These are phyloP conservation scores for Boletellus ananas DNA, from an alignment of 768 basidiomycete species.

Conservation along the genomic window DNA sequence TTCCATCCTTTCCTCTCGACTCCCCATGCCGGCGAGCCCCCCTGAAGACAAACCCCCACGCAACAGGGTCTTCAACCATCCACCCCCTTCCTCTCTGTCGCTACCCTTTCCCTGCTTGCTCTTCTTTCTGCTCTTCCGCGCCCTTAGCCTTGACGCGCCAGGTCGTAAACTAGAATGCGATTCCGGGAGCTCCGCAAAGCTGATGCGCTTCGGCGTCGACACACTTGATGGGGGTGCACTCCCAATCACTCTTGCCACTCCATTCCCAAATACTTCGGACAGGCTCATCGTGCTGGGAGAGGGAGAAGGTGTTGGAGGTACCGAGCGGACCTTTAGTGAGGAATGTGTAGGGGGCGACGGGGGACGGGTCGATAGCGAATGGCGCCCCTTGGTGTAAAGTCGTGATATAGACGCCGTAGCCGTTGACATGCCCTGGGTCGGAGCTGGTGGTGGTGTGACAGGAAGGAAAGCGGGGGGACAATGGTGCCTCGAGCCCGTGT, in stretches of 20 bases:
- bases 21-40: constrained; percentile 15
- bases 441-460: constrained; percentile 46
- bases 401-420: constrained; percentile 77
- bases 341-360: constrained; percentile 58
- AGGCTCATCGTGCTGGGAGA: constrained; percentile 30
- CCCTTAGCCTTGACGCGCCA: constrained; percentile 34
- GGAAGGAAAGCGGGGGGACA: constrained; percentile 33
- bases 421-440: constrained; percentile 58
- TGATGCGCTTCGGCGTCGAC: constrained; percentile 72
- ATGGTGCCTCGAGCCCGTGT: constrained; percentile 8
- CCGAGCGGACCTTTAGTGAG: constrained; percentile 39
- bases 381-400: constrained; percentile 61
- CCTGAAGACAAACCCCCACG: constrained; percentile 23
- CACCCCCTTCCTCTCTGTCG: constrained; percentile 20
- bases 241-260: constrained; percentile 28
- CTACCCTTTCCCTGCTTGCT: constrained; percentile 34
- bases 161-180: constrained; percentile 45
- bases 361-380: constrained; percentile 59
- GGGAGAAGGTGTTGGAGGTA: constrained; percentile 35
- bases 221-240: constrained; percentile 46
- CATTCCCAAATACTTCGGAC: constrained; percentile 27
- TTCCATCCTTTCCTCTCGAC: constrained; percentile 48
- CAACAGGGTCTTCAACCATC: constrained; percentile 25
- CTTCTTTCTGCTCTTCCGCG: constrained; percentile 29
- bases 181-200: constrained; percentile 73